Conservation (phyloP, 2,329 filamentous ascomycete species). For the Diaporthe amygdali region DNA sequence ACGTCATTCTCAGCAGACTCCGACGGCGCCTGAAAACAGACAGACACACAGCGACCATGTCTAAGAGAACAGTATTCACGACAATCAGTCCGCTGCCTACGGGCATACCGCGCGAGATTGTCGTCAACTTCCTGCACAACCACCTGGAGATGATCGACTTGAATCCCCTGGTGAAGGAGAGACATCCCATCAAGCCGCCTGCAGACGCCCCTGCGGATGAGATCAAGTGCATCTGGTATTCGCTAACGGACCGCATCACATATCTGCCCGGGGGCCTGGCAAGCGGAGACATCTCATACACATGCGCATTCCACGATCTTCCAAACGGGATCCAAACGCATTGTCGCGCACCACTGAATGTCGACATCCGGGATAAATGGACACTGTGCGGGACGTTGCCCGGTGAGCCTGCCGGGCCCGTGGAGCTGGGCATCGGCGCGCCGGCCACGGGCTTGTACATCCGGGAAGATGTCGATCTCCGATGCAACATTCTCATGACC, state of each 20-base stretch:
- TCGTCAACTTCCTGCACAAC: slow-evolving; percentile 76
- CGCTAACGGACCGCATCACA: slow-evolving; percentile 76
- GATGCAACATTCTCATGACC: slow-evolving; percentile 78
- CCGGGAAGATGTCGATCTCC: slow-evolving; percentile 84
- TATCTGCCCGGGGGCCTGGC: slow-evolving; percentile 73
- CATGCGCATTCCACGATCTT: slow-evolving; percentile 79
- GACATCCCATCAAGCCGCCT: slow-evolving; percentile 72
- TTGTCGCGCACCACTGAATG: slow-evolving; percentile 80
- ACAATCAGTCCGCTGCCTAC: slow-evolving; percentile 79
- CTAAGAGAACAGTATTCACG: slow-evolving; percentile 74
- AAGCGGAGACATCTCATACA: slow-evolving; percentile 75
- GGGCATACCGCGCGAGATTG: slow-evolving; percentile 70
- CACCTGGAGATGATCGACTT: slow-evolving; percentile 86
- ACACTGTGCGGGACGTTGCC: slow-evolving; percentile 73
- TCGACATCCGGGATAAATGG: slow-evolving; percentile 83
- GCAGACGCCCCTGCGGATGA: slow-evolving; percentile 73
- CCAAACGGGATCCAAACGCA: slow-evolving; percentile 79
- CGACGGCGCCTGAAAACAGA: too few relatives aligned
- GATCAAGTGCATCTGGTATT: slow-evolving; percentile 76
- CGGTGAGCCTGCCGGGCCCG: slow-evolving; percentile 69
- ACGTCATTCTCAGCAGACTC: background rate
- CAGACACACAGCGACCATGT: slow-evolving; percentile 56
- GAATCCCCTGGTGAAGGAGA: slow-evolving; percentile 80
- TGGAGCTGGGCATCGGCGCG: slow-evolving; percentile 69
- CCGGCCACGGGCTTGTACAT: slow-evolving; percentile 77